These are phyloP conservation scores for Zygotorulaspora chibaensis DNA, from an alignment of 805 yeast genomes.

Conservation along the genomic window DNA sequence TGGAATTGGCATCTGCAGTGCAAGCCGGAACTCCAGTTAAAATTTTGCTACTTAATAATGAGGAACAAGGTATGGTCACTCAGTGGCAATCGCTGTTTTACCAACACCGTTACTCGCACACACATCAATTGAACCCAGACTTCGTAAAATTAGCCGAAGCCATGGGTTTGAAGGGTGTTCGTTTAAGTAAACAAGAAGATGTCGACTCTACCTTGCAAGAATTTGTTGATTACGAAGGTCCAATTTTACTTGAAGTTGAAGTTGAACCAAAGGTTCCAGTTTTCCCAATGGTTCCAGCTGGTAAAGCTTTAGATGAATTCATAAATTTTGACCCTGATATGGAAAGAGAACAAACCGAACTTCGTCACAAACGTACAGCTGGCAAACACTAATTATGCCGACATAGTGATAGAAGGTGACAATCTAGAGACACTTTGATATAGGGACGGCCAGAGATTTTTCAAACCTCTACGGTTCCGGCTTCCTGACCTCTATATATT, in stretches of 20 bases:
- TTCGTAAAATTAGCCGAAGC: constrained; percentile 90
- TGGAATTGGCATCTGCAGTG: constrained; percentile 89
- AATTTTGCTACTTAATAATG: constrained; percentile 85
- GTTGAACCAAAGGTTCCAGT: constrained; percentile 92
- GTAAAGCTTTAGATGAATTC: constrained; percentile 90
- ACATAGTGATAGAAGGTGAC: too few species aligned
- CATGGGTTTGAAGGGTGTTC: constrained; percentile 85
- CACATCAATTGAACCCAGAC: constrained; percentile 94
- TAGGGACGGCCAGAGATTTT: too few species aligned
- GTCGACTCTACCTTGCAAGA: constrained; percentile 53
- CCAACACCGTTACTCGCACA: constrained; percentile 96
- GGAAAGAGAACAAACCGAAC: constrained; percentile 63
- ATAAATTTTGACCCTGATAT: constrained; percentile 79
- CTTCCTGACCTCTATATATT: too few species aligned
- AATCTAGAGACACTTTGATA: too few species aligned
- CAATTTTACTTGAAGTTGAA: constrained; percentile 83
- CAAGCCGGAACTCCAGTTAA: constrained; percentile 91
- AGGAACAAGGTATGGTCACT: constrained; percentile 99
- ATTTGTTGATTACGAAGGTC: constrained; percentile 74
- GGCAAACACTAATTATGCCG: constrained; percentile 51
- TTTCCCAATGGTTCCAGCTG: constrained; percentile 97
- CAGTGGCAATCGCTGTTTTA: constrained; percentile 98
- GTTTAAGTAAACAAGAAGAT: constrained; percentile 66
- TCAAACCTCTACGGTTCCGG: too few species aligned
- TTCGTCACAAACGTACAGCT: constrained; percentile 68